Evolutionary conservation across 1,284 basidiomycete genomes (phyloP).

Genomic region (Ceratobasidium sp.): DNA sequence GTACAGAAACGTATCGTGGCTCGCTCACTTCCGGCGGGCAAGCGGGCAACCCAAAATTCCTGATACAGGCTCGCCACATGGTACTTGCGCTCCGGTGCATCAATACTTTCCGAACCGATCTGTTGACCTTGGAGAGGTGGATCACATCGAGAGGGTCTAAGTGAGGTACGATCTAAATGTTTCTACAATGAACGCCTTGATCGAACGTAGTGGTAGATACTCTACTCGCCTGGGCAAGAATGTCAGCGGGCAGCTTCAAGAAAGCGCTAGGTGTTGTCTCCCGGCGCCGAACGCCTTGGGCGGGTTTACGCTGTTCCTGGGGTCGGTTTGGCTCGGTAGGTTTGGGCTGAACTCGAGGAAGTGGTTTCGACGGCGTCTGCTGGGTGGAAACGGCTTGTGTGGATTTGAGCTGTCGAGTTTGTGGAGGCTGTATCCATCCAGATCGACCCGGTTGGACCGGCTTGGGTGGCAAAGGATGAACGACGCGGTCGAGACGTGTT

Average conservation of each 20-base stretch:
- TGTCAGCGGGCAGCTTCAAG: not conserved
- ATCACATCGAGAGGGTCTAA: constrained; percentile 17
- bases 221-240: not conserved
- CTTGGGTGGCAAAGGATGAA: too few species aligned
- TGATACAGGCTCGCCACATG: constrained; percentile 10
- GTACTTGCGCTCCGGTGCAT: constrained; percentile 2
- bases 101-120: not conserved
- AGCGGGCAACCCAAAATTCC: constrained; percentile 9
- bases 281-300: not conserved
- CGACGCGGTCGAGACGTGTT: too few species aligned
- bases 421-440: too few species aligned
- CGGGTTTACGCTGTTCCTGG: not conserved
- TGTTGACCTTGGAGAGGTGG: constrained; percentile 11
- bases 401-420: too few species aligned
- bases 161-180: not conserved
- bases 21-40: constrained; percentile 9
- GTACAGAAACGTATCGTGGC: constrained; percentile 3
- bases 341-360: too few species aligned
- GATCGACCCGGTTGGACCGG: too few species aligned
- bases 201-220: not conserved
- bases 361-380: too few species aligned
- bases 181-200: not conserved
- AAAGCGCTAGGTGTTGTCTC: not conserved
- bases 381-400: too few species aligned
- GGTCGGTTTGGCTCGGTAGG: too few species aligned